Conservation (phyloP, 139 green algal species). For the Tetradesmus lagerheimii region DNA sequence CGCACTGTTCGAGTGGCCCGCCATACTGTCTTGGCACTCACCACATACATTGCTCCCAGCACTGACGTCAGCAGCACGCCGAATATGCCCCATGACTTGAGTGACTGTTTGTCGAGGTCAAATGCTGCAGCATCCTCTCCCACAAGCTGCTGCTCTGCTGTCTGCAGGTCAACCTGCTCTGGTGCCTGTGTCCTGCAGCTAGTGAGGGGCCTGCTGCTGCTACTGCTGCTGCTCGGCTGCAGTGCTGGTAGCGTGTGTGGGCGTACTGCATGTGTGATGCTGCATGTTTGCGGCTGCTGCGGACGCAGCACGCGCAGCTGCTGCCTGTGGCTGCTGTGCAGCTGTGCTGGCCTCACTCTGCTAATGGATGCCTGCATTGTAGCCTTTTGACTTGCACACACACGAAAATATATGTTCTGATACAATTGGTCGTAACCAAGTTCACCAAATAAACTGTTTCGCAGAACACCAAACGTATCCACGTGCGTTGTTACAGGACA, state of each 20-base stretch:
- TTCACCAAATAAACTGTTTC: background rate
- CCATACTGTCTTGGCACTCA: slow-evolving; percentile 40
- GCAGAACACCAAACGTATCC: background rate
- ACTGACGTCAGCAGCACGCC: slow-evolving; percentile 81
- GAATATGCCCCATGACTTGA: slow-evolving; percentile 87
- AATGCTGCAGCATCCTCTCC: slow-evolving; percentile 96
- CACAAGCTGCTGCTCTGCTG: slow-evolving; percentile 51
- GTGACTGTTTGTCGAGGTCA: slow-evolving; percentile 76
- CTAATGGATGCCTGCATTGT: background rate
- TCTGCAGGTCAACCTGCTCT: slow-evolving; percentile 15
- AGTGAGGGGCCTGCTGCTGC: background rate
- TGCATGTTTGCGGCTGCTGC: background rate
- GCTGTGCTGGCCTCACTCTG: background rate
- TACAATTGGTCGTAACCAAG: background rate
- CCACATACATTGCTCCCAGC: slow-evolving; percentile 83
- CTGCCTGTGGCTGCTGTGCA: background rate
- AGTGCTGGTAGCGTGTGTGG: background rate
- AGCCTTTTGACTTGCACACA: no score
- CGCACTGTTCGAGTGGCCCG: background rate
- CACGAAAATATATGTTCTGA: no score
- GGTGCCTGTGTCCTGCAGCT: slow-evolving; percentile 9
- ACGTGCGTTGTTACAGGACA: background rate
- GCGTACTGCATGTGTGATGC: background rate
- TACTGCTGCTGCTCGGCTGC: background rate
- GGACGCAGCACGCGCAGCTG: background rate